Conservation (phyloP, 2,329 filamentous ascomycete genomes). For the Hypoxylon sp. region DNA sequence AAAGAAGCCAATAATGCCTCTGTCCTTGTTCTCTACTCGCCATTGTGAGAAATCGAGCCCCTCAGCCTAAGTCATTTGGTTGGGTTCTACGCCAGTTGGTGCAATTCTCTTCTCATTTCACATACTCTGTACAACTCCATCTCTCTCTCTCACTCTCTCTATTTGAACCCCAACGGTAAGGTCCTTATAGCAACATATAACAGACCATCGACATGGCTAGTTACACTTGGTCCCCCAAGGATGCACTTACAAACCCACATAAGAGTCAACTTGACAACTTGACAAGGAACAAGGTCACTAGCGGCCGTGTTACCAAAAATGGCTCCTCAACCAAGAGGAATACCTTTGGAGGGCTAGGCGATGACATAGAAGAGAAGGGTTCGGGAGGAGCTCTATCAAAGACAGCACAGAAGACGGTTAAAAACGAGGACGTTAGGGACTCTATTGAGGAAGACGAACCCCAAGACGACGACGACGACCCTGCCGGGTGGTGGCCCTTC, state of each 20-base stretch:
- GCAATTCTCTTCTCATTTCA: slow-evolving; percentile 16
- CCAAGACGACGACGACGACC: background rate
- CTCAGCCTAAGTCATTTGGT: background rate
- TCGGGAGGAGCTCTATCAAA: background rate
- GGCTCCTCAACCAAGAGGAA: slow-evolving; percentile 11
- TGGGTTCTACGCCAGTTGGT: background rate
- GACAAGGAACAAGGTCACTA: slow-evolving; percentile 36
- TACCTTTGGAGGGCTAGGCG: background rate
- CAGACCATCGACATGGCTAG: slow-evolving; percentile 36
- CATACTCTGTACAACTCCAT: no score
- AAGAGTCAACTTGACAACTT: background rate
- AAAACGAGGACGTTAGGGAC: background rate
- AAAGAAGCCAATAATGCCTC: slow-evolving; percentile 16
- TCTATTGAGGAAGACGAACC: slow-evolving; percentile 3
- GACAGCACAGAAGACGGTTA: background rate
- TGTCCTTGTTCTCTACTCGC: slow-evolving; percentile 19
- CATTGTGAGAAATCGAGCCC: slow-evolving; percentile 1
- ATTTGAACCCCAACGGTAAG: background rate
- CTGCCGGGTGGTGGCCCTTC: background rate
- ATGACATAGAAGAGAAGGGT: slow-evolving; percentile 1
- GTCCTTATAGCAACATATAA: background rate
- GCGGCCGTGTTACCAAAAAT: slow-evolving; percentile 47
- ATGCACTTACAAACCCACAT: slow-evolving; percentile 9
- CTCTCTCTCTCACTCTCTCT: background rate
- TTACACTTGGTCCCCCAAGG: slow-evolving; percentile 34